These are phyloP conservation scores for Tolypocladium tundrense DNA, from an alignment of 2,329 filamentous ascomycete species.

Conservation along the genomic window DNA sequence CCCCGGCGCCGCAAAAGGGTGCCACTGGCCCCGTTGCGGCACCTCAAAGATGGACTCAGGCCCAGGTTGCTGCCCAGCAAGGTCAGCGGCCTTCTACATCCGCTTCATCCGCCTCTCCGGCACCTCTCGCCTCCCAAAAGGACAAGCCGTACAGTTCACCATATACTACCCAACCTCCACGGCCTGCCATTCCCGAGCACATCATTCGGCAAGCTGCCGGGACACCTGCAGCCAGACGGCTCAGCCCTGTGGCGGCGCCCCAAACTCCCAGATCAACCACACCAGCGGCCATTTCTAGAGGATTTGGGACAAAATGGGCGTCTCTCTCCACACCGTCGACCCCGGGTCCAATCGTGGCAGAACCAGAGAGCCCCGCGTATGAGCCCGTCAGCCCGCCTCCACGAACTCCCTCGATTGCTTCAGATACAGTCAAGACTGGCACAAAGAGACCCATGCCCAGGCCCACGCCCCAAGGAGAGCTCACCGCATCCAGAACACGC, in stretches of 20 bases:
- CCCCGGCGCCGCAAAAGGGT: conserved; percentile 14
- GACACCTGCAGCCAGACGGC: conserved; percentile 18
- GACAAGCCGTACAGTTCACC: conserved; percentile 18
- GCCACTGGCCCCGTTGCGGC: conserved; percentile 10
- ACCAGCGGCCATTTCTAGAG: conserved; percentile 18
- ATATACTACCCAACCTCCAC: conserved; percentile 20
- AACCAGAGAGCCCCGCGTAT: conserved; percentile 40
- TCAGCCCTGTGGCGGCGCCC: conserved; percentile 19
- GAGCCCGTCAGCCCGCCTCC: conserved; percentile 50
- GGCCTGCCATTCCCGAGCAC: conserved; percentile 29
- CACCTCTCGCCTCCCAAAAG: conserved; percentile 13
- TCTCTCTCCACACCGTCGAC: conserved; percentile 48
- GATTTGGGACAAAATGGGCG: conserved; percentile 49
- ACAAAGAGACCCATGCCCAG: conserved; percentile 22
- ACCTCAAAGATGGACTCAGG: conserved; percentile 24
- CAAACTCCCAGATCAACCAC: conserved; percentile 23
- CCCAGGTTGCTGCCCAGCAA: conserved; percentile 11
- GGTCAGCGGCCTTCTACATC: conserved; percentile 13
- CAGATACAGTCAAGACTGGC: conserved; percentile 16
- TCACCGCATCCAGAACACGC: conserved; percentile 18
- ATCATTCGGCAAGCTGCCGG: conserved; percentile 28
- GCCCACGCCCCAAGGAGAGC: conserved; percentile 13
- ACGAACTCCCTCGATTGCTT: conserved; percentile 25
- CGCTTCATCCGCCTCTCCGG: conserved; percentile 13
- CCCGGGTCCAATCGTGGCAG: conserved; percentile 28